Evolutionary conservation across 1,139 yeast genomes (phyloP), one percentile per base, ranked within the genome.

Genomic region (Meyerozyma carpophila): DNA sequence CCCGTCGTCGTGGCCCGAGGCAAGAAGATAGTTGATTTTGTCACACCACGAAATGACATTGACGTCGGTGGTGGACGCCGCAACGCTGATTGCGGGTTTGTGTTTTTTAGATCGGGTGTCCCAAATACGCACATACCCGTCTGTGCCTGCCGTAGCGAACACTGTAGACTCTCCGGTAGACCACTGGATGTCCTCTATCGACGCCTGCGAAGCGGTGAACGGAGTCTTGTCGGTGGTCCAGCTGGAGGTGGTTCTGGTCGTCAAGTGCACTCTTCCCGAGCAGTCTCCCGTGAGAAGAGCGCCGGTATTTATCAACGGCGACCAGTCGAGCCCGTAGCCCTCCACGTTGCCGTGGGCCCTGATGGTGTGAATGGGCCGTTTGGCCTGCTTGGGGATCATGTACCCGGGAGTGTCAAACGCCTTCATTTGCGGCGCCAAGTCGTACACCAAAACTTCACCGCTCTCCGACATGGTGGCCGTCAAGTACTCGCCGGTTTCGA

Each of bases 301-400:
- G 24, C 98, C 98, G 8, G 90, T 81, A 50, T 75, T 77, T 50
- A 83, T 77, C 50, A 84, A 68, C 29, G 97, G 96, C 3, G 96
- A 88, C 99, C 99, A 93, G 65, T 91, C 98, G 43, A 94, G 65
- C 18, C 96, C 99, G 59, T 90, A 93, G 26, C 99, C 98, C 70
- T 93, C 99, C 16, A 88, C 95, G 55, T 84, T 84, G n/a, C 97
- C 96, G 61, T 93, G 99, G 50, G 72, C 77, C 57, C 80, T 78
- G 48, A 94, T 73, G n/a, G 96, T 89, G 65, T 91, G 93, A 14
- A 81, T 60, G 14, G 98, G 96, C 60, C 84, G 79, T 61, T 86
- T 89, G 51, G 84, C 77, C 26, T 75, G 66, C 63, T 90, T 90
- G 41, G 95, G 89, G 50, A 91, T 79, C 58, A 79, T 74, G 54